A percentile compares a stretch with the other conserved stretches of the same genome.
phyloP scores from a whole-genome alignment of 257 asterid species.

The Salvia miltiorrhiza region DNA sequence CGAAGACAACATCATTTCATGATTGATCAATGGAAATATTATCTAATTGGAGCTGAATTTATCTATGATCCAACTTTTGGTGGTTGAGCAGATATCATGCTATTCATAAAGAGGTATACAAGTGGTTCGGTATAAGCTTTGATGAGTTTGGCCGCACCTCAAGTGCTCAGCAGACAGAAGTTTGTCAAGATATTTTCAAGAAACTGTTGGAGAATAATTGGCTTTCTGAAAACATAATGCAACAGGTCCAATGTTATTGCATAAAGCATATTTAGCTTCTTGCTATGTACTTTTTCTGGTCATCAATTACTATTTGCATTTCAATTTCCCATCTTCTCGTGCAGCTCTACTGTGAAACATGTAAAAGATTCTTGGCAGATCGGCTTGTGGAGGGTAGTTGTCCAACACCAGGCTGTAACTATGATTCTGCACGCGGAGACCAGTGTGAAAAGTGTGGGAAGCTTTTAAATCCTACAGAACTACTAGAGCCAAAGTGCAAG shows the following conservation, averaged over 20 bases:
- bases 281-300: background rate
- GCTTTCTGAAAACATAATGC: constrained; percentile 76
- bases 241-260: constrained; percentile 52
- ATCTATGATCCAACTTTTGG: background rate
- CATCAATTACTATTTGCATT: background rate
- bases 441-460: constrained; percentile 91
- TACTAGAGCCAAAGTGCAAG: constrained; percentile 87
- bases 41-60: background rate
- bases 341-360: constrained; percentile 77
- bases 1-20: background rate
- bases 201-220: constrained; percentile 65
- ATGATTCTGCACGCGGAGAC: constrained; percentile 93
- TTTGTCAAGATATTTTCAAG: constrained; percentile 81
- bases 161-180: constrained; percentile 78
- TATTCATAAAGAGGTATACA: constrained; percentile 73
- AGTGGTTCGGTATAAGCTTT: constrained; percentile 84
- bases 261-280: background rate
- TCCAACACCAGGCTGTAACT: constrained; percentile 72
- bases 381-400: constrained; percentile 83
- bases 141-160: constrained; percentile 97
- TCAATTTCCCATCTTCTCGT: background rate
- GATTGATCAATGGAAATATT: background rate
- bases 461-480: constrained; percentile 79
- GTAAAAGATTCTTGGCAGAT: constrained; percentile 81
- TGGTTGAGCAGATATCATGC: constrained; percentile 56